Evolutionary conservation across 495 filamentous ascomycete species (phyloP).

Genomic region (Penicillium simplicissimum): DNA sequence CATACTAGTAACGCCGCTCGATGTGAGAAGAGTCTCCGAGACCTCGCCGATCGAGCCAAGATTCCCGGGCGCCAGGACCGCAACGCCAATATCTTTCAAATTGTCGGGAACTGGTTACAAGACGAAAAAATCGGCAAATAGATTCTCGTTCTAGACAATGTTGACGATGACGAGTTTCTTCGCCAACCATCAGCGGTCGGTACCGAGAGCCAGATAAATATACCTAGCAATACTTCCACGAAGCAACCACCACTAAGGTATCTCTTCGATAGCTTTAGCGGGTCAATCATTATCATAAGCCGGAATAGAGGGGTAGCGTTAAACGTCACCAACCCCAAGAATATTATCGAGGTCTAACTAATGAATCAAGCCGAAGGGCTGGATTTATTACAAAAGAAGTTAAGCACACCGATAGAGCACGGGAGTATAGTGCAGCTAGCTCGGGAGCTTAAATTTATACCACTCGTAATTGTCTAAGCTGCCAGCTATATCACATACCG

Average conservation of each 20-base stretch:
- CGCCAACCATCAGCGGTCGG: neutral
- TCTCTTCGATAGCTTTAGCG: neutral
- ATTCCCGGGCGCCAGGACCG: slow-evolving; percentile 38
- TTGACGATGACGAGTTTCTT: slow-evolving; percentile 29
- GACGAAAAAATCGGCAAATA: slow-evolving; percentile 27
- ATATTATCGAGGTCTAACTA: slow-evolving; percentile 42
- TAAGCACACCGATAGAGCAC: slow-evolving; percentile 15
- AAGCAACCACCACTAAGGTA: neutral
- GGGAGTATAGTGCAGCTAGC: slow-evolving; percentile 31
- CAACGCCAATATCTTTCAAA: slow-evolving; percentile 40
- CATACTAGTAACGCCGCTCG: slow-evolving; percentile 39
- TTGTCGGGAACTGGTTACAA: slow-evolving; percentile 42
- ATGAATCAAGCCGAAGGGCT: slow-evolving; percentile 36
- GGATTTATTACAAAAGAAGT: slow-evolving; percentile 41
- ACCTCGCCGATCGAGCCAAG: slow-evolving; percentile 39
- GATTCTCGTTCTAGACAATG: slow-evolving; percentile 18
- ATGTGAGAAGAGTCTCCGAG: slow-evolving; percentile 40
- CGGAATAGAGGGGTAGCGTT: slow-evolving; percentile 29
- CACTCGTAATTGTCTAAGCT: slow-evolving; percentile 52
- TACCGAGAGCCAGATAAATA: slow-evolving; percentile 2
- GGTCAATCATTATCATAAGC: slow-evolving; percentile 38
- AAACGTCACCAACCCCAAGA: slow-evolving; percentile 25
- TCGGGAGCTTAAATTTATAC: slow-evolving; percentile 45
- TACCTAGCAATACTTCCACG: too few relatives aligned
- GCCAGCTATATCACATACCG: slow-evolving; percentile 42